phyloP scores from a whole-genome alignment of 257 asterid species.

The Solanum arcanum region DNA sequence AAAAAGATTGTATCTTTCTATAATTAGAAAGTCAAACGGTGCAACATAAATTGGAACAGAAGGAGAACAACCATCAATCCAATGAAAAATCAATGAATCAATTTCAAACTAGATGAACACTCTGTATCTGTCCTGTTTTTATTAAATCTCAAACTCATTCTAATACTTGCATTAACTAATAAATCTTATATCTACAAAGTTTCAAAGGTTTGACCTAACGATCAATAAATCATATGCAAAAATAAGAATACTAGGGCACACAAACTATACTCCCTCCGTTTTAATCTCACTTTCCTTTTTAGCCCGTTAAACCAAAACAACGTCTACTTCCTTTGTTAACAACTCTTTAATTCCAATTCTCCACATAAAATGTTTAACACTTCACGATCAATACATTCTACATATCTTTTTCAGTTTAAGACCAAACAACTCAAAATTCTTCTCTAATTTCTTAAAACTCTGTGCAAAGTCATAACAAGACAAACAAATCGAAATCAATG shows the following conservation, averaged over 20 bases:
- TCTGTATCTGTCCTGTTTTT: neutral
- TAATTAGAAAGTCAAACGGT: neutral
- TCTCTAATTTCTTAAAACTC: too few species aligned
- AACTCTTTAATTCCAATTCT: neutral
- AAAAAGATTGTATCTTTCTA: neutral
- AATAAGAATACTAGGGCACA: neutral
- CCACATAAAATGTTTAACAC: neutral
- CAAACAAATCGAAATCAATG: neutral
- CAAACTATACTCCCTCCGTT: neutral
- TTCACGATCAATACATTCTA: neutral
- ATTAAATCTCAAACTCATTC: neutral
- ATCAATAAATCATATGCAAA: neutral
- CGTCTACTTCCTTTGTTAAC: accelerated
- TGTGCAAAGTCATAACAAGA: too few species aligned
- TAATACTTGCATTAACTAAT: neutral
- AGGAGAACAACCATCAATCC: neutral
- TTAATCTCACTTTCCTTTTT: neutral
- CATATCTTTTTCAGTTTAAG: neutral
- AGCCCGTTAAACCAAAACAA: neutral
- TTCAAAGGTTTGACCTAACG: neutral
- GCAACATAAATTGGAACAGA: neutral
- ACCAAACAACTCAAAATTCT: neutral
- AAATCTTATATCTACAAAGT: neutral
- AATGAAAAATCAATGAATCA: neutral
- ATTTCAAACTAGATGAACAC: neutral